A percentile compares a stretch with the other conserved stretches of the same genome.
These are phyloP conservation scores for Oryza brachyantha DNA, from an alignment of 176 grass and related monocot species.

Conservation along the genomic window DNA sequence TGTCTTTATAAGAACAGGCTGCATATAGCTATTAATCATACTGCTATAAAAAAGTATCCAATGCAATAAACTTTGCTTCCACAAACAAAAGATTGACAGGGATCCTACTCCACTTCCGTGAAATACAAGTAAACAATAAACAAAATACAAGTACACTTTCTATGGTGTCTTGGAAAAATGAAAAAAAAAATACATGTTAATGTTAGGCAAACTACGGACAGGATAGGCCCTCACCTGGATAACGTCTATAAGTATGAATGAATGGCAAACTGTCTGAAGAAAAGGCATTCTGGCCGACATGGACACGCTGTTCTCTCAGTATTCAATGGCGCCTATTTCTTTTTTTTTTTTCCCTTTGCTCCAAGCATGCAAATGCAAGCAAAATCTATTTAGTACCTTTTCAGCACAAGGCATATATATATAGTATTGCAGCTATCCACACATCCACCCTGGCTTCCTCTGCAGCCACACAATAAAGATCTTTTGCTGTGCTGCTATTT, in stretches of 20 bases:
- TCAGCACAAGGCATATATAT: slow-evolving; percentile 2
- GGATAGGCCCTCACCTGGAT: not conserved
- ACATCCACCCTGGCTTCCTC: slow-evolving; percentile 21
- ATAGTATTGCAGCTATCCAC: slow-evolving; percentile 2
- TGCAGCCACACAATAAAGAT: slow-evolving; percentile 48
- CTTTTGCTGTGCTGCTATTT: slow-evolving; percentile 34
- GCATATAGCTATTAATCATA: not conserved
- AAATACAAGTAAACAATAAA: not conserved
- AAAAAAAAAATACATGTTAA: no score
- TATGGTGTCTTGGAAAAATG: no score
- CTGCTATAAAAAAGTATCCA: not conserved
- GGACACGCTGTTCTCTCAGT: not conserved
- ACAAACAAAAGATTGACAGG: not conserved
- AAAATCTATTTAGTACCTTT: slow-evolving; percentile 32
- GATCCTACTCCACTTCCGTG: not conserved
- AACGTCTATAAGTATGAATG: not conserved
- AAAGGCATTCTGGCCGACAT: slow-evolving; percentile 10
- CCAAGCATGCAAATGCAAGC: not conserved
- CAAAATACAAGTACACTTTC: no score
- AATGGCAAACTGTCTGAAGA: not conserved
- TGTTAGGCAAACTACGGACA: not conserved
- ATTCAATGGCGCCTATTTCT: not conserved
- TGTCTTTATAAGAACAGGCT: not conserved
- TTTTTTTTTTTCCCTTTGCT: not conserved
- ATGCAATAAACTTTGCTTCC: no score